phyloP scores from a whole-genome alignment of 2,329 filamentous ascomycete species.

The Exophiala phaeomuriformis region DNA sequence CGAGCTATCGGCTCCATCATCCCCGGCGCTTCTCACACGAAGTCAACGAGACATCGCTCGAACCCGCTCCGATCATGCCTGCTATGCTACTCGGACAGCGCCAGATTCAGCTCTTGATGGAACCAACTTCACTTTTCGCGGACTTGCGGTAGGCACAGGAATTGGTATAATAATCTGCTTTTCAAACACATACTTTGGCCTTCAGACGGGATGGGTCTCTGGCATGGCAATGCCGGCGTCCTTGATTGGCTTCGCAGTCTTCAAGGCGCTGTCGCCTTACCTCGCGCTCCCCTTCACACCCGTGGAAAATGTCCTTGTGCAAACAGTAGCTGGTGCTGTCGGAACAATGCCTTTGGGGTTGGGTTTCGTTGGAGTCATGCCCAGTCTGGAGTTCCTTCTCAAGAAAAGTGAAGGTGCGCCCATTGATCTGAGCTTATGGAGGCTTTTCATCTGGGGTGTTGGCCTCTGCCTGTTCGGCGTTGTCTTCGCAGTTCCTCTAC shows the following conservation, averaged over 20 bases:
- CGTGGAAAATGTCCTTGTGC: conserved; percentile 92
- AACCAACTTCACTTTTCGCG: conserved; percentile 76
- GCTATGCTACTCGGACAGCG: conserved; percentile 15
- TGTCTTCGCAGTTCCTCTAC: conserved; percentile 85
- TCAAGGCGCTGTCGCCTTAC: conserved; percentile 67
- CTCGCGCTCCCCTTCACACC: conserved; percentile 79
- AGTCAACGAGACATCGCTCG: conserved; percentile 7
- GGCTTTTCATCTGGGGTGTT: conserved; percentile 81
- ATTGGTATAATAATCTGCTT: conserved; percentile 92
- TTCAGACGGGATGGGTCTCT: conserved; percentile 77
- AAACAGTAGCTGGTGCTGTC: conserved; percentile 90
- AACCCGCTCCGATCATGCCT: conserved; percentile 20
- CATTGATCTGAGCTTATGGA: conserved; percentile 62
- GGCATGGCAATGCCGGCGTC: conserved; percentile 97
- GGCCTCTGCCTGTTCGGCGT: conserved; percentile 96
- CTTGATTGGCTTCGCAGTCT: conserved; percentile 88
- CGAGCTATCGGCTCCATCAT: conserved; percentile 11
- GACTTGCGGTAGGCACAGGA: conserved; percentile 67
- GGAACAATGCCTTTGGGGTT: conserved; percentile 95
- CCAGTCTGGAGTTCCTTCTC: conserved; percentile 81
- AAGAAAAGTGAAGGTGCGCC: conserved; percentile 71
- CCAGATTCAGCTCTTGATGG: conserved; percentile 36
- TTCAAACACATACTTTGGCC: conserved; percentile 97
- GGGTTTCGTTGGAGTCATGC: conserved; percentile 90
- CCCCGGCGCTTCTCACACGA: background rate